Conservation (phyloP, 495 filamentous ascomycete species). For the Apodospora peruviana region DNA sequence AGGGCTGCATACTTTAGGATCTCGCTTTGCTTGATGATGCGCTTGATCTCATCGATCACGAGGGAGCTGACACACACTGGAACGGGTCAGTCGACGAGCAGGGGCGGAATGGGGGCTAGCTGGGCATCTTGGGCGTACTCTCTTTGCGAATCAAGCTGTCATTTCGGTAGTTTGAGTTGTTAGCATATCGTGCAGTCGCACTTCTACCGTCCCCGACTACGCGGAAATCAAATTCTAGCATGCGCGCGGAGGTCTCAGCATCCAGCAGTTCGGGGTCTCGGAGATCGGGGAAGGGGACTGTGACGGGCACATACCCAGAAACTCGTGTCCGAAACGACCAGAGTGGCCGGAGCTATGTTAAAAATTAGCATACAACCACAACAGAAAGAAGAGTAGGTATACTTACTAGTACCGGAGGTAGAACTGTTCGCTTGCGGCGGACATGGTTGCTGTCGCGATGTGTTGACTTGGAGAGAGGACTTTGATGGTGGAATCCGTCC, state of each 20-base stretch:
- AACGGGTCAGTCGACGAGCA: neutral
- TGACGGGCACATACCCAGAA: slow-evolving; percentile 66
- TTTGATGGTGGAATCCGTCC: slow-evolving; percentile 9
- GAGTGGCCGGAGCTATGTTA: slow-evolving; percentile 86
- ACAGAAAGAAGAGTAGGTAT: neutral
- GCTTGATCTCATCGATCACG: slow-evolving; percentile 91
- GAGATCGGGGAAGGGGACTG: neutral
- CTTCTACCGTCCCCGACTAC: slow-evolving; percentile 90
- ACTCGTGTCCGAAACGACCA: slow-evolving; percentile 97
- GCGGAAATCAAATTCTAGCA: slow-evolving; percentile 90
- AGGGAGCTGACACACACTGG: slow-evolving; percentile 93
- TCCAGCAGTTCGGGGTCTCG: neutral
- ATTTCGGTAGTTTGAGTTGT: slow-evolving; percentile 99
- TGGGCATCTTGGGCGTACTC: slow-evolving; percentile 55
- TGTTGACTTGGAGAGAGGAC: neutral
- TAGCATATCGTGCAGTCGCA: slow-evolving; percentile 92
- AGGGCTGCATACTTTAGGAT: slow-evolving; percentile 76
- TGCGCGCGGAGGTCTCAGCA: slow-evolving; percentile 5
- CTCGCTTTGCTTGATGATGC: slow-evolving; percentile 95
- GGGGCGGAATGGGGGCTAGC: neutral
- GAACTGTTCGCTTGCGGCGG: slow-evolving; percentile 62
- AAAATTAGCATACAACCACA: slow-evolving; percentile 16
- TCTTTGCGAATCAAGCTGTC: slow-evolving; percentile 99
- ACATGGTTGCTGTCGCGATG: slow-evolving; percentile 23
- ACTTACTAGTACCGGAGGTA: slow-evolving; percentile 96